Evolutionary conservation across 129 eudicot genomes (phyloP).

Genomic region (Pittosporum tobira): DNA sequence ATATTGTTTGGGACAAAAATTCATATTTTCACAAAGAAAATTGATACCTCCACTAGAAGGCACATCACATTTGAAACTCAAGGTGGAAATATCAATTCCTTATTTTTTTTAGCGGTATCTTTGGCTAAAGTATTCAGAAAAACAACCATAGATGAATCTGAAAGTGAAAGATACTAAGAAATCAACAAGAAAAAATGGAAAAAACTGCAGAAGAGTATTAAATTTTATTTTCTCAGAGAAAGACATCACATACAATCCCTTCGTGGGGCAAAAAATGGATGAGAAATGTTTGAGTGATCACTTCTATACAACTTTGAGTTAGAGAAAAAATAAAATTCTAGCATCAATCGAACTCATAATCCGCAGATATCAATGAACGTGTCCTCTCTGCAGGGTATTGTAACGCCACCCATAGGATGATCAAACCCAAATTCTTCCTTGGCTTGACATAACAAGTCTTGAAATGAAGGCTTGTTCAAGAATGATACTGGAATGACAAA

Average conservation of each 20-base stretch:
- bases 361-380: conserved; percentile 11
- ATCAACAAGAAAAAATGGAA: no score
- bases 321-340: no score
- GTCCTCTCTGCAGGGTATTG: conserved; percentile 46
- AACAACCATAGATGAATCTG: no score
- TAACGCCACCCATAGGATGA: conserved; percentile 51
- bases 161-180: no score
- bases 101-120: not conserved
- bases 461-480: conserved; percentile 40
- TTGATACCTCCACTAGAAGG: no score
- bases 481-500: conserved; percentile 35
- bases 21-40: no score
- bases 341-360: not conserved
- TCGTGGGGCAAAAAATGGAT: not conserved
- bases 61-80: no score
- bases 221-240: not conserved
- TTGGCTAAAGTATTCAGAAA: not conserved
- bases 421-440: conserved; percentile 38
- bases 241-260: not conserved
- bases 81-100: no score
- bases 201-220: no score
- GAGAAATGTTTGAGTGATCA: not conserved
- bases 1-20: no score
- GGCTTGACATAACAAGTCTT: conserved; percentile 28
- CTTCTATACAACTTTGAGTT: not conserved